A percentile compares a stretch with the other conserved stretches of the same genome.
These are phyloP conservation scores for Monilinia aucupariae DNA, from an alignment of 2,329 filamentous ascomycete genomes.

Conservation along the genomic window DNA sequence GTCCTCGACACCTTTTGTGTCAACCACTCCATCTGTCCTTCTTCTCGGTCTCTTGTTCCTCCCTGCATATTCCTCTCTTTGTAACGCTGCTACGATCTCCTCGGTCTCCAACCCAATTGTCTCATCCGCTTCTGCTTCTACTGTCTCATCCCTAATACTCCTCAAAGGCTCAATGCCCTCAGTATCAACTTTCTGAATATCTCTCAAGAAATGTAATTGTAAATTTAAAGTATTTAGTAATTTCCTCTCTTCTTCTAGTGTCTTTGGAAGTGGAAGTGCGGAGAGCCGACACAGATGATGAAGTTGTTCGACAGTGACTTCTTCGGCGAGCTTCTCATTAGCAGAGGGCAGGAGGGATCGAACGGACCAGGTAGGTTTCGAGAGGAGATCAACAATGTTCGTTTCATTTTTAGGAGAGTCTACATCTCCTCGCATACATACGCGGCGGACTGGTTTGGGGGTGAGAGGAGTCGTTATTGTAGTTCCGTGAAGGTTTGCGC, in stretches of 20 bases:
- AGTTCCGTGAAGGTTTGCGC: slow-evolving; percentile 10
- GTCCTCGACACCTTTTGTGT: slow-evolving; percentile 26
- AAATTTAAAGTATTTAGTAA: slow-evolving; percentile 72
- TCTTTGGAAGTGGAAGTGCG: slow-evolving; percentile 69
- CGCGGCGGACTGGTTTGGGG: slow-evolving; percentile 11
- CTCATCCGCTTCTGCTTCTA: slow-evolving; percentile 47
- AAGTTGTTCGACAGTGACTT: slow-evolving; percentile 58
- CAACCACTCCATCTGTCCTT: slow-evolving; percentile 19
- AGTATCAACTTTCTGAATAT: slow-evolving; percentile 76
- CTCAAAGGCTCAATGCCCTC: slow-evolving; percentile 65
- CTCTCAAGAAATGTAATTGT: slow-evolving; percentile 85
- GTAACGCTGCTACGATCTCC: slow-evolving; percentile 45
- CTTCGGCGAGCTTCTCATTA: slow-evolving; percentile 22
- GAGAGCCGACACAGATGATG: slow-evolving; percentile 84
- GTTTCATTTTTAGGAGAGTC: slow-evolving; percentile 9
- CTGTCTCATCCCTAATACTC: slow-evolving; percentile 76
- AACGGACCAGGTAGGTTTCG: slow-evolving; percentile 78
- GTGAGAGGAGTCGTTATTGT: not conserved
- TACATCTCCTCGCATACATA: not conserved
- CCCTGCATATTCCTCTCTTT: slow-evolving; percentile 56
- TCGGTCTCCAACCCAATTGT: slow-evolving; percentile 49
- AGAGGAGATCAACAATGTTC: slow-evolving; percentile 46
- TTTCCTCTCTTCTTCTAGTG: slow-evolving; percentile 54
- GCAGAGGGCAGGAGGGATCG: slow-evolving; percentile 59
- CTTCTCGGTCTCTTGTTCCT: slow-evolving; percentile 32